Evolutionary conservation across 148 eudicot species (phyloP).

Genomic region (Spergularia bocconei): DNA sequence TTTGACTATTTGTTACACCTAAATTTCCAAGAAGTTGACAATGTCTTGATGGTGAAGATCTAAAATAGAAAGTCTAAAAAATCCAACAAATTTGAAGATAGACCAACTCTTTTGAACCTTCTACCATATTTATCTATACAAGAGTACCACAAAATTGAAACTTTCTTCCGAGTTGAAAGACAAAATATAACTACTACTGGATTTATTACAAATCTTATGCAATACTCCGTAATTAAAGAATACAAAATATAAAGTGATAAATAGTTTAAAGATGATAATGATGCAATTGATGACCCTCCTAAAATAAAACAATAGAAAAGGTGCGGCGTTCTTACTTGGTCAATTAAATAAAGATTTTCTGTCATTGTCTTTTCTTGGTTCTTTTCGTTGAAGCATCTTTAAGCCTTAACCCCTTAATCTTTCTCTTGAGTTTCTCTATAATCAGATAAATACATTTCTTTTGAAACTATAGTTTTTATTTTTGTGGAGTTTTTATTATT

Average conservation of each 20-base stretch:
- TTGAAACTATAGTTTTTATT: not conserved
- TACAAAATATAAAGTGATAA: too few species aligned
- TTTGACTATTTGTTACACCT: too few species aligned
- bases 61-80: too few species aligned
- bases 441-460: not conserved
- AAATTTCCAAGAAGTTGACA: too few species aligned
- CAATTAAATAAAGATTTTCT: not conserved
- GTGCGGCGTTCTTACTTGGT: slow-evolving; percentile 20
- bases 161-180: too few species aligned
- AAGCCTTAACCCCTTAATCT: not conserved
- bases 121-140: too few species aligned
- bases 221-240: too few species aligned
- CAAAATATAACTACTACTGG: not conserved
- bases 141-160: too few species aligned
- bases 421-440: not conserved
- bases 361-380: not conserved
- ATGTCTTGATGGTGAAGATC: too few species aligned
- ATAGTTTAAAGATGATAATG: not conserved
- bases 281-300: not conserved
- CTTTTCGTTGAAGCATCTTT: not conserved
- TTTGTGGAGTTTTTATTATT: not conserved
- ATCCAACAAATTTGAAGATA: too few species aligned
- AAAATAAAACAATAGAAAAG: slow-evolving; percentile 16
- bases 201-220: too few species aligned
- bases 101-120: too few species aligned